Evolutionary conservation across 495 filamentous ascomycete genomes (phyloP).

Genomic region (Xylaria palmicola): DNA sequence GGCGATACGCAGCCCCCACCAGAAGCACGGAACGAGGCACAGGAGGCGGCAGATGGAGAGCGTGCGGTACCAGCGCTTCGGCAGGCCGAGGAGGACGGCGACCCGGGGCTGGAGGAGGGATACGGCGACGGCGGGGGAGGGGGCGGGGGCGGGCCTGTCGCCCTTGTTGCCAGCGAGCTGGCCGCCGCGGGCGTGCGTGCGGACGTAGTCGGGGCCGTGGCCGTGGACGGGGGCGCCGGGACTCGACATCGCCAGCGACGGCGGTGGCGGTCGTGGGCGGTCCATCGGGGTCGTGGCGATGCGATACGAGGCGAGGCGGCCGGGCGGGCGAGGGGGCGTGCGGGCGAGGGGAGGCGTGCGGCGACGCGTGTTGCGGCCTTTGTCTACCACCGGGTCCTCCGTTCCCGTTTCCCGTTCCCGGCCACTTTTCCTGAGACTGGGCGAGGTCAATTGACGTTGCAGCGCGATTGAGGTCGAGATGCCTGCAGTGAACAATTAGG

Average conservation of each 20-base stretch:
- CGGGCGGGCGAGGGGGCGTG: background rate
- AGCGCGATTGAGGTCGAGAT: too few species aligned
- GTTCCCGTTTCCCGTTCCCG: too few species aligned
- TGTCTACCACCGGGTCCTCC: too few species aligned
- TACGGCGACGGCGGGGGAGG: slow-evolving; percentile 25
- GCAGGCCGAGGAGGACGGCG: slow-evolving; percentile 48
- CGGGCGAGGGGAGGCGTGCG: background rate
- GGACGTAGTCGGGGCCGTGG: too few species aligned
- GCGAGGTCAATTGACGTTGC: too few species aligned
- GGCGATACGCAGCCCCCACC: slow-evolving; percentile 44
- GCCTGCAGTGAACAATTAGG: too few species aligned
- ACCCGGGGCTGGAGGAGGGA: slow-evolving; percentile 55
- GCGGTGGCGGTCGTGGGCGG: slow-evolving; percentile 3
- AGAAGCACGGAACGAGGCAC: slow-evolving; percentile 43
- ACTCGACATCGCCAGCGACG: slow-evolving; percentile 9
- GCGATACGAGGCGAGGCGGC: background rate
- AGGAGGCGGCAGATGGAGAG: slow-evolving; percentile 46
- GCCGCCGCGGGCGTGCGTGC: background rate
- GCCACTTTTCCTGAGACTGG: too few species aligned
- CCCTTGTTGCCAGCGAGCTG: slow-evolving; percentile 13
- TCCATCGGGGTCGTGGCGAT: slow-evolving; percentile 8
- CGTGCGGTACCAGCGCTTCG: slow-evolving; percentile 44
- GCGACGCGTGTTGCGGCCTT: slow-evolving; percentile 2
- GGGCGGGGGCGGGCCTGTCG: too few species aligned
- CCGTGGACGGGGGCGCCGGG: slow-evolving; percentile 5